Base-by-base conservation (phyloP, 2,329 filamentous ascomycete genomes). In the Paraphoma sp. region DNA sequence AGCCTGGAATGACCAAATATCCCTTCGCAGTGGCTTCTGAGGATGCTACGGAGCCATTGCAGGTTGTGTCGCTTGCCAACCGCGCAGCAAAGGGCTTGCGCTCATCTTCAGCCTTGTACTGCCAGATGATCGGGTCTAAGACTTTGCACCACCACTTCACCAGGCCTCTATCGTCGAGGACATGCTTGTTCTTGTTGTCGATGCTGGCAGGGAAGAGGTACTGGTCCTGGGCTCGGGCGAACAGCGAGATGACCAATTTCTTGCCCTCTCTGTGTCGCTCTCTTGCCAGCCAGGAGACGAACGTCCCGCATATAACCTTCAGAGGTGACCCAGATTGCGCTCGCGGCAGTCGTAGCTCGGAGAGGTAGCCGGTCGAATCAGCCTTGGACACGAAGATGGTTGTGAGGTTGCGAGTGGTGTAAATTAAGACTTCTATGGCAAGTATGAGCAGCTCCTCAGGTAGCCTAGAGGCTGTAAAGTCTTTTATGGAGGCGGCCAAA, bases 141-240 rank as follows among this genome's bases (percentile, higher is more conserved):
- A 94, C 91, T 14, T 87, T 89, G 71, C 93, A 97, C 95, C 95
- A 99, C 95, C 95, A 99, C 69, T 89, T 92, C 17, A 99, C 91
- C 49, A 99, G 81, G 0, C 91, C 92, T 31, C 93, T 84, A 69
- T 99, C 95, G 68, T 97, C 92, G 8, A 98, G 81, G 0, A 99
- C 89, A 79, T 99, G 95, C 73, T 99, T 99, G 2, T 86, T 86
- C 16, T 79, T 77, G 73, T 97, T 94, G 57, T 96, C 89, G 40
- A 93, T 87, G 70, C 94, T 98, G 0, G 92, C 92, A 0, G 95
- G 93, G 72, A 98, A 99, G 12, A 99, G 84, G 67, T 99, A 99
- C 71, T 98, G 95, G 49, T 89, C 88, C 73, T 98, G 95, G 0
- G 95, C 88, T 57, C 95, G 86, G 0, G 95, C 96, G 73, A 99